phyloP scores from a whole-genome alignment of 352 stramenopile genomes.

The Phytophthora pinifolia region DNA sequence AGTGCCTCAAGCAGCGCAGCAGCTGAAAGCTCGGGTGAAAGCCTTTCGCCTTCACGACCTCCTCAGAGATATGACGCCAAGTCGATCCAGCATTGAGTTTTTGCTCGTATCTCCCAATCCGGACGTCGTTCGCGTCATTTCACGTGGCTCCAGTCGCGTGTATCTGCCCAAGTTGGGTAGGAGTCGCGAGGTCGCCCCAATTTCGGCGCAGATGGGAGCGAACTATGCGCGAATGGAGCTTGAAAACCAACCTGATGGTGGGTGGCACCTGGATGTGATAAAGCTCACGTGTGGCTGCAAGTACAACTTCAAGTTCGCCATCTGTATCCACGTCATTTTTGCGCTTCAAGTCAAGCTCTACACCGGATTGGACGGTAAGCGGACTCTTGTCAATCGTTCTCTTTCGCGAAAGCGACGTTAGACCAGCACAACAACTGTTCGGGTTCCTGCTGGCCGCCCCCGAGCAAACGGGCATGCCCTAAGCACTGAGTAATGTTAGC shows the following conservation, averaged over 20 bases:
- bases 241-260: not conserved
- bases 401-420: not conserved
- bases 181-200: not conserved
- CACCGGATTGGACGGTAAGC: constrained; percentile 4
- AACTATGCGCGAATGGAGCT: constrained; percentile 6
- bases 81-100: not conserved
- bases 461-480: no score
- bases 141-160: not conserved
- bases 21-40: constrained; percentile 8
- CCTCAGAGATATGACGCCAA: not conserved
- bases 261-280: not conserved
- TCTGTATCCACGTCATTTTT: no score
- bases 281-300: constrained; percentile 6
- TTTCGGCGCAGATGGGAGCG: constrained; percentile 9
- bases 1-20: not conserved
- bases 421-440: not conserved
- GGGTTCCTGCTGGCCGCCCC: not conserved
- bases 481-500: not conserved
- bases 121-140: not conserved
- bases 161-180: constrained; percentile 2
- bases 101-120: constrained; percentile 8
- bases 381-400: constrained; percentile 4
- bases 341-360: constrained; percentile 11
- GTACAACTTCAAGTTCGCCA: constrained; percentile 14
- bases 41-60: not conserved